Conservation (phyloP, 2,329 filamentous ascomycete genomes). For the Aspergillus fructus region DNA sequence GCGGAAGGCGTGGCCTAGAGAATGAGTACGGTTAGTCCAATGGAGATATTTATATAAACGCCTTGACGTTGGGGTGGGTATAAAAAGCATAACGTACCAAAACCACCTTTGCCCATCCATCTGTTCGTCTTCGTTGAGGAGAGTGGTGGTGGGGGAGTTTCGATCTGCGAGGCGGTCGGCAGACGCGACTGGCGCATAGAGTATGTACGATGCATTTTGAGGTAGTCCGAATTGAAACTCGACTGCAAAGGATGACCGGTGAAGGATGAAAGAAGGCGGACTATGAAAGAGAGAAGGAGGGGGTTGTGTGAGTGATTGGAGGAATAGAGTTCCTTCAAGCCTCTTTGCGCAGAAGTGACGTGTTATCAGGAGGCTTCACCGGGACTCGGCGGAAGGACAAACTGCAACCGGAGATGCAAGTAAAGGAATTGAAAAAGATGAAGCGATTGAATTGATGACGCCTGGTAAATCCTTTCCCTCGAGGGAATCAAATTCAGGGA, state of each 20-base stretch:
- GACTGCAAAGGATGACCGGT: neutral
- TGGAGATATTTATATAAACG: neutral
- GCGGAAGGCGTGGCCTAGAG: slow-evolving; percentile 61
- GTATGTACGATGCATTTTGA: slow-evolving; percentile 91
- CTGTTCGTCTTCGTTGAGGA: slow-evolving; percentile 89
- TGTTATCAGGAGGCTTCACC: slow-evolving; percentile 19
- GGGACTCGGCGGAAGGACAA: slow-evolving; percentile 29
- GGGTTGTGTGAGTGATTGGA: slow-evolving; percentile 5
- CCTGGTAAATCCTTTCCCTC: neutral
- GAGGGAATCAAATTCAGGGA: slow-evolving; percentile 4
- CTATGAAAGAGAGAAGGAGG: neutral
- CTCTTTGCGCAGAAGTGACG: slow-evolving; percentile 37
- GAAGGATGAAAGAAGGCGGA: neutral
- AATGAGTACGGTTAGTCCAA: neutral
- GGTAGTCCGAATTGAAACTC: neutral
- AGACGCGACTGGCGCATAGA: slow-evolving; percentile 97
- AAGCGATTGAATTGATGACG: neutral
- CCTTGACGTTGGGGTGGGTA: slow-evolving; percentile 13
- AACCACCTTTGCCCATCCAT: slow-evolving; percentile 79
- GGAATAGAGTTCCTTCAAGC: slow-evolving; percentile 15
- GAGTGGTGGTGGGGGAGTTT: slow-evolving; percentile 90
- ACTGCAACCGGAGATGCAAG: slow-evolving; percentile 18
- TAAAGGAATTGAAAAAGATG: neutral
- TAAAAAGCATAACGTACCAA: slow-evolving; percentile 63
- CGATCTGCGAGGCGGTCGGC: slow-evolving; percentile 84